Evolutionary conservation across 352 stramenopile genomes (phyloP), one percentile per base, ranked within the genome.

Genomic region (Hyaloperonospora arabidopsidis): DNA sequence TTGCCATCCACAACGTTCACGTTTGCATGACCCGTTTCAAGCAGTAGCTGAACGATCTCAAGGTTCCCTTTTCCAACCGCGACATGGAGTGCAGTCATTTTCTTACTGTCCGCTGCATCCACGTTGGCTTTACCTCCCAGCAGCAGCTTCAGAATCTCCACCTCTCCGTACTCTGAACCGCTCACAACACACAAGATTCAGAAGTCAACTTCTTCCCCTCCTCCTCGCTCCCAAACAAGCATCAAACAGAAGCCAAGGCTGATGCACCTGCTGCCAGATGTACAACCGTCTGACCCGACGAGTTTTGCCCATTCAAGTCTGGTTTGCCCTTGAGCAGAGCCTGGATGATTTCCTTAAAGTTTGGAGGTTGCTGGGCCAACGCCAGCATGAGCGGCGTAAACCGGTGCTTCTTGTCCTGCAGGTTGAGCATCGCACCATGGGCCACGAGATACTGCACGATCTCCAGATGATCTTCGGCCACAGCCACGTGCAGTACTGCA

Each of bases 321-420:
- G 80, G 77, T 41, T 87, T 87, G 10, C 71, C 74, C 50, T 90
- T 90, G 10, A 90, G 56, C 19, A 90, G 55, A 1, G 59, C 66
- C 34, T 84, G 68, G 25, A 90, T 61, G 22, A 87, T 82, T 50
- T 87, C 75, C 51, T 86, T 44, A 52, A 83, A 86, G 17, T 68
- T 68, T 17, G 70, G 70, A 13, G 80, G 80, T 35, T 85, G 80
- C 35, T 88, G 80, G 21, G 80, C 80, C 38, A 90, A 54, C 22
- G 72, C 75, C 28, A 90, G 67, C 80, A 90, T 90, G 23, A 87
- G 49, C 23, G 80, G 75, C 45, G 80, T 90, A 61, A 88, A 88
- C 35, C 66, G 70, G 48, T 70, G 80, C 62, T 88, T 88, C 67
- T 86, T 90, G 23, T 87, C 74, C 60, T 88, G 76, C 43, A 79